Conservation (phyloP, 2,329 filamentous ascomycete species). For the Talaromyces amestolkiae region DNA sequence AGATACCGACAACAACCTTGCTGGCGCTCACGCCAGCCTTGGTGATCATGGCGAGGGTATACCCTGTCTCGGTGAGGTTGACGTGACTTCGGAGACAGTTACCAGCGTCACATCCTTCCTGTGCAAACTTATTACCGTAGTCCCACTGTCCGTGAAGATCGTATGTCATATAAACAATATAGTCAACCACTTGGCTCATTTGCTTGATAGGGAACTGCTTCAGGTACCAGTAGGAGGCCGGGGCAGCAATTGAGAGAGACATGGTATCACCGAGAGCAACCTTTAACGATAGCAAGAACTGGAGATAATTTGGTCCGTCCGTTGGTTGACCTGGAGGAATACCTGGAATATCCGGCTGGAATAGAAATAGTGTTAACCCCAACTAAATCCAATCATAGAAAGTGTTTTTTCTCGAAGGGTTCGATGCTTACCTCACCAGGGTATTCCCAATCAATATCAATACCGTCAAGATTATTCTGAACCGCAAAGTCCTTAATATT, state of each 20-base stretch:
- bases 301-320: not conserved
- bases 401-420: not conserved
- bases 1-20: slow-evolving; percentile 34
- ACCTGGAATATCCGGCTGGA: not conserved
- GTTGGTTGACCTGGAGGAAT: not conserved
- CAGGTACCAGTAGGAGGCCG: slow-evolving; percentile 27
- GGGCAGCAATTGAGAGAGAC: not conserved
- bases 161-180: slow-evolving; percentile 41
- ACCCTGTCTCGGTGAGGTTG: slow-evolving; percentile 11
- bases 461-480: slow-evolving; percentile 36
- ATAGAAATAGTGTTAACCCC: not conserved
- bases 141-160: slow-evolving; percentile 34
- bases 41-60: slow-evolving; percentile 12
- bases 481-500: slow-evolving; percentile 42
- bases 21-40: slow-evolving; percentile 8
- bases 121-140: slow-evolving; percentile 22
- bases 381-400: not conserved
- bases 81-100: slow-evolving; percentile 6
- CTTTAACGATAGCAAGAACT: not conserved
- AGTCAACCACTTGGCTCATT: slow-evolving; percentile 29
- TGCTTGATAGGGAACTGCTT: slow-evolving; percentile 27
- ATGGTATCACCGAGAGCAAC: not conserved
- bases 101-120: not conserved
- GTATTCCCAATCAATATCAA: slow-evolving; percentile 37
- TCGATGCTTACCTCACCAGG: slow-evolving; percentile 26